Conservation (phyloP, 176 grass and related monocot genomes). For the Lolium perenne region DNA sequence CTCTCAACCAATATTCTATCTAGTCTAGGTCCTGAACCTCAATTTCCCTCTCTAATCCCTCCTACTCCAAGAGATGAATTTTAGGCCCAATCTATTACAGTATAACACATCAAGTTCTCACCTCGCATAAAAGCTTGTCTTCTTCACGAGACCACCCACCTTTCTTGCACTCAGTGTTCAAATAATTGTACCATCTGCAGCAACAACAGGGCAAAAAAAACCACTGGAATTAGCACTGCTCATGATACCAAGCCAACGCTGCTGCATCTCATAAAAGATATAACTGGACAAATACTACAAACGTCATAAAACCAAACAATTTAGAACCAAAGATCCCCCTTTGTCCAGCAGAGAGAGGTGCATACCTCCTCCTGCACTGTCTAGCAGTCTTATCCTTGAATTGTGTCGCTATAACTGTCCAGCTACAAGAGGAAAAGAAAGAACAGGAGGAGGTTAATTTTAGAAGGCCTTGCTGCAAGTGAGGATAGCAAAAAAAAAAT, state of each 20-base stretch:
- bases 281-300: background rate
- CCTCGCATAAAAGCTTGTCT: conserved; percentile 91
- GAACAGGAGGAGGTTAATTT: background rate
- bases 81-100: background rate
- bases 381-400: conserved; percentile 96
- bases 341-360: background rate
- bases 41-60: background rate
- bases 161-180: conserved; percentile 99
- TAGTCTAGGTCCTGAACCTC: background rate
- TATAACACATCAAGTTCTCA: conserved; percentile 58
- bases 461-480: background rate
- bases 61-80: background rate
- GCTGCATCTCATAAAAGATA: background rate
- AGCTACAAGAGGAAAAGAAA: conserved; percentile 51
- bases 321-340: background rate
- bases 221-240: background rate
- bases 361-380: conserved; percentile 91
- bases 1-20: background rate
- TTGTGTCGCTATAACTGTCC: conserved; percentile 80
- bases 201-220: background rate
- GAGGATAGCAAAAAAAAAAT: background rate
- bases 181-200: conserved; percentile 90
- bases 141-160: conserved; percentile 95
- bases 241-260: background rate
- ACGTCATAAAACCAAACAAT: background rate